Percentiles rank a stretch among this genome's conserved stretches.
These are phyloP conservation scores for Diaporthe australafricana DNA, from an alignment of 2,329 filamentous ascomycete species.

Conservation along the genomic window DNA sequence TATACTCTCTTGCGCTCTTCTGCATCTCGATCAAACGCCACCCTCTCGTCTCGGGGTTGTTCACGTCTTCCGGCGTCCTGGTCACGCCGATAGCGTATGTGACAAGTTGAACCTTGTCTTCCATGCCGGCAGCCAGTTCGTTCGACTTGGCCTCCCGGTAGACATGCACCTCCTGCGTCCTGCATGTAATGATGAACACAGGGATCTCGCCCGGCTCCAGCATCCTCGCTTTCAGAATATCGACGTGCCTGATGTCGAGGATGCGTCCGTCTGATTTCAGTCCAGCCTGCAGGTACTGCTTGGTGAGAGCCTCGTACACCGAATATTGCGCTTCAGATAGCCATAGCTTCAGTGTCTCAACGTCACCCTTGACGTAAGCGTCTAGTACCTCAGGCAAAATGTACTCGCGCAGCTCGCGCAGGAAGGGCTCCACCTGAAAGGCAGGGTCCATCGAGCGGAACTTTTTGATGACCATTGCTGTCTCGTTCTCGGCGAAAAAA, in stretches of 20 bases:
- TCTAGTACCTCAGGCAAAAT: conserved; percentile 97
- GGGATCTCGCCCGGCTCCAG: conserved; percentile 89
- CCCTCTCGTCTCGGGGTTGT: conserved; percentile 94
- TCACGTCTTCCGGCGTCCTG: conserved; percentile 92
- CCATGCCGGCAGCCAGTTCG: conserved; percentile 94
- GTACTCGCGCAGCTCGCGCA: conserved; percentile 96
- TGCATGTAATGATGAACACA: conserved; percentile 96
- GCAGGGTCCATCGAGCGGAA: conserved; percentile 95
- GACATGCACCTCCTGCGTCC: conserved; percentile 97
- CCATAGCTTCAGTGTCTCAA: conserved; percentile 92
- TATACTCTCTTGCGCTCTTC: conserved; percentile 94
- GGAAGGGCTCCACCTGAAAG: conserved; percentile 95
- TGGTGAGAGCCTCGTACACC: conserved; percentile 95
- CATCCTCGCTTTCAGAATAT: conserved; percentile 84
- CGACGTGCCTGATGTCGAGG: conserved; percentile 93
- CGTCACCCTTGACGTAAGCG: conserved; percentile 96
- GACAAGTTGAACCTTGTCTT: conserved; percentile 97
- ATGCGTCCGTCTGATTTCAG: conserved; percentile 96
- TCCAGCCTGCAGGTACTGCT: conserved; percentile 94
- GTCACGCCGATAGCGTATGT: conserved; percentile 98
- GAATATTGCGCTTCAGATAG: conserved; percentile 95
- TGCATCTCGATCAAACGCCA: conserved; percentile 99
- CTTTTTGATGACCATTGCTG: conserved; percentile 96
- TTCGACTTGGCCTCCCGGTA: conserved; percentile 93
- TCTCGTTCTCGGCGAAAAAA: conserved; percentile 99